phyloP scores from a whole-genome alignment of 495 filamentous ascomycete genomes.

The Tuber melanosporum region DNA sequence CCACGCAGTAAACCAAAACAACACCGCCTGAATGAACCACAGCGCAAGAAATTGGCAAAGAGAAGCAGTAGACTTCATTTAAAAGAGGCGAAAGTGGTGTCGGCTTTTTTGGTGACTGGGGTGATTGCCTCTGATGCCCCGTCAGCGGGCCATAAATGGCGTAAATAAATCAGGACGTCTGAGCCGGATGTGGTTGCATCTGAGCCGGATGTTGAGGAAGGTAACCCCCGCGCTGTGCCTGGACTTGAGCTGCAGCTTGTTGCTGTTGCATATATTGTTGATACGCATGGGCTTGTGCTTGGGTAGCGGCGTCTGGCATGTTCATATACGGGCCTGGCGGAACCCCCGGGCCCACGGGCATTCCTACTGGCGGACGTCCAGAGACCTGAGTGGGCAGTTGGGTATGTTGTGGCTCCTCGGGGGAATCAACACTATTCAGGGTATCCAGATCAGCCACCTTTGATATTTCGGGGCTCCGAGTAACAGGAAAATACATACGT shows the following conservation, averaged over 20 bases:
- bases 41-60: neutral
- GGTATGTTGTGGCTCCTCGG: slow-evolving; percentile 55
- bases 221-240: slow-evolving; percentile 39
- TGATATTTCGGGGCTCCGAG: neutral
- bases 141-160: neutral
- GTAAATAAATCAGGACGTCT: slow-evolving; percentile 34
- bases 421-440: slow-evolving; percentile 50
- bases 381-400: slow-evolving; percentile 54
- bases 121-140: neutral
- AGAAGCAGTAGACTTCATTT: neutral
- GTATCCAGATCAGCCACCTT: slow-evolving; percentile 17
- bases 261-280: slow-evolving; percentile 53
- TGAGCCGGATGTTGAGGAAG: slow-evolving; percentile 39
- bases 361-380: slow-evolving; percentile 49
- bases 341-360: slow-evolving; percentile 48
- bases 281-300: slow-evolving; percentile 56
- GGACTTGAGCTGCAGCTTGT: slow-evolving; percentile 43
- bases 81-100: neutral
- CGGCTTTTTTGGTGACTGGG: neutral
- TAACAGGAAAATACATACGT: slow-evolving; percentile 33
- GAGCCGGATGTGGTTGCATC: slow-evolving; percentile 38
- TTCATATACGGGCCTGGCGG: slow-evolving; percentile 47
- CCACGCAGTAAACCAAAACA: neutral
- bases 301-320: slow-evolving; percentile 50
- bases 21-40: neutral